Evolutionary conservation across 139 green algal genomes (phyloP), one percentile per base, ranked within the genome.

Genomic region (Volvox reticuliferus): DNA sequence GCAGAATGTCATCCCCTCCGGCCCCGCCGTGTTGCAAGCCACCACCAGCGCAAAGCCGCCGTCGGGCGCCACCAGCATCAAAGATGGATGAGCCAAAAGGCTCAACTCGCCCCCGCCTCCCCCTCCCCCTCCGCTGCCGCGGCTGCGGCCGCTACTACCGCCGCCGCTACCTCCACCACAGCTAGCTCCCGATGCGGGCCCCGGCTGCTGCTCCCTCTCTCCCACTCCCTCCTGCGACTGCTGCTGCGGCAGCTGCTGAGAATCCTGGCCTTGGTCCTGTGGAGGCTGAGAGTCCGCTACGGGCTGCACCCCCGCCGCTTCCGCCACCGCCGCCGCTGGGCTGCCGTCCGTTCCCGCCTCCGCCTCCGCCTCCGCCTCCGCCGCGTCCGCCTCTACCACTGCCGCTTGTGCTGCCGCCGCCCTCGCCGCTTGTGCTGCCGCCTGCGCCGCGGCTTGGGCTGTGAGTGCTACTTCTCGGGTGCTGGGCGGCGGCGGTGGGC

Each of bases 21-120:
- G 69, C n/a, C 28, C 69, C 44, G 85, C 44, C 18, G 44, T 71
- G 85, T 82, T 89, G 37, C 62, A 50, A n/a, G 44, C 26, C 85
- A 89, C 85, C 85, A 73, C 17, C 68, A 82, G 1, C 37, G 85
- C 85, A 19, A 82, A 24, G 0, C 85, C 85, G 69, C 69, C 62
- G 18, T 82, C 37, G 1, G 85, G 85, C 26, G 85, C 85, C 36
- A 89, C 65, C 69, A 82, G 30, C 69, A 89, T 36, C 85, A 89
- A 68, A 26, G 85, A 84, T 6, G 78, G 78, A 32, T 63, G 36
- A 0, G 35, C 36, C 20, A 14, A 20, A 36, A 2, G 37, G 28
- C 2, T 19, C 13, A 24, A 55, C 76, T 1, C 32, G 9, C 24
- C 30, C 50, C 2, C 76, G 76, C 76, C 76, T 62, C 76, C 76